phyloP scores from a whole-genome alignment of 2,329 filamentous ascomycete genomes.

The Xylaria sp. region DNA sequence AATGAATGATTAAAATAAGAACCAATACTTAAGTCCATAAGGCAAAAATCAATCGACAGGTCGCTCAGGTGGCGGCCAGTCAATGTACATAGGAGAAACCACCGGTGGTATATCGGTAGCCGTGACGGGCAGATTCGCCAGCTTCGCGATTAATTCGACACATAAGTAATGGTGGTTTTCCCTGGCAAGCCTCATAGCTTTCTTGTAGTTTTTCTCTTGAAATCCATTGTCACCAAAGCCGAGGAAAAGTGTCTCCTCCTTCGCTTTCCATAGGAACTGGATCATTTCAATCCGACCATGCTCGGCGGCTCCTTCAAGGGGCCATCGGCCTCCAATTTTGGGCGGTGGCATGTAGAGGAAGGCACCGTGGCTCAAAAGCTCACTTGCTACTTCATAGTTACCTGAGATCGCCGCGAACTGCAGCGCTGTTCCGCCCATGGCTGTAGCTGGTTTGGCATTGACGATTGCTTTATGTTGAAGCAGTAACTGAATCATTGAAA shows the following conservation, averaged over 20 bases:
- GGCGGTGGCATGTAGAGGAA: conserved; percentile 11
- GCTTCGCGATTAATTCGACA: conserved; percentile 23
- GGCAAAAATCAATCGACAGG: background rate
- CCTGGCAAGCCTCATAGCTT: conserved; percentile 34
- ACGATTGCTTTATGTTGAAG: conserved; percentile 31
- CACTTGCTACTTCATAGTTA: conserved; percentile 26
- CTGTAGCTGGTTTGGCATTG: conserved; percentile 24
- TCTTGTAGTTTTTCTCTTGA: conserved; percentile 15
- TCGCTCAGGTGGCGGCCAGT: conserved; percentile 23
- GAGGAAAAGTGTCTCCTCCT: conserved; percentile 4
- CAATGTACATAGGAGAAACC: conserved; percentile 21
- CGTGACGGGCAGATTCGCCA: conserved; percentile 2
- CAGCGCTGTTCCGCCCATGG: conserved; percentile 34
- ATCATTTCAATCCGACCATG: conserved; percentile 38
- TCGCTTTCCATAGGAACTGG: conserved; percentile 32
- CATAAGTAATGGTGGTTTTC: conserved; percentile 24
- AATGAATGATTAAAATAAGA: background rate
- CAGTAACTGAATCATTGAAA: conserved; percentile 29
- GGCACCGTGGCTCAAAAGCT: conserved; percentile 30
- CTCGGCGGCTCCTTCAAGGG: conserved; percentile 37
- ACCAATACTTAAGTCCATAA: background rate
- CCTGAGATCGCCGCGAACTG: conserved; percentile 36
- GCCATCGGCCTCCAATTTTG: conserved; percentile 33
- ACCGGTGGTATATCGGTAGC: conserved; percentile 18
- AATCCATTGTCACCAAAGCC: conserved; percentile 6